Conservation (phyloP, 257 asterid species). For the Solanum pennellii region DNA sequence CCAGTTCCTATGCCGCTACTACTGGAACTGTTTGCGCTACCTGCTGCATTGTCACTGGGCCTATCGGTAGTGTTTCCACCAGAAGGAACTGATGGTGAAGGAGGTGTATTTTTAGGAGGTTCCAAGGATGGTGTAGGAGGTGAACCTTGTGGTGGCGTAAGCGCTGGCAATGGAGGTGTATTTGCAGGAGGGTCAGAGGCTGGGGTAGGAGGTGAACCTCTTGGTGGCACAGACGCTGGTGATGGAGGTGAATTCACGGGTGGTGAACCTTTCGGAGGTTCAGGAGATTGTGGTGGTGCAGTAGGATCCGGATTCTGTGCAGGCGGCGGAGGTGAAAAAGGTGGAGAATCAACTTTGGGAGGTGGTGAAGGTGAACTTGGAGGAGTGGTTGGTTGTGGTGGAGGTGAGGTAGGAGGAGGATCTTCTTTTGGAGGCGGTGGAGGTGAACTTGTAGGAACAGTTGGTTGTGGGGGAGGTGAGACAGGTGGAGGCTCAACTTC, state of each 20-base stretch:
- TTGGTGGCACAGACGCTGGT: conserved; percentile 19
- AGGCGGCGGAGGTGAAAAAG: conserved; percentile 19
- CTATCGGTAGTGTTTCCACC: conserved; percentile 18
- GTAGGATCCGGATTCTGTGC: conserved; percentile 19
- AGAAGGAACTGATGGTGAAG: conserved; percentile 33
- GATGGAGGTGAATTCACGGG: conserved; percentile 25
- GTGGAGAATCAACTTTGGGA: conserved; percentile 10
- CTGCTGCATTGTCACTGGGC: conserved; percentile 19
- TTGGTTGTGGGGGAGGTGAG: conserved; percentile 18
- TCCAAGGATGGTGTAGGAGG: background rate
- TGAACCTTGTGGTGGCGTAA: conserved; percentile 5
- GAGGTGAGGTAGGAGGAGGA: conserved; percentile 12
- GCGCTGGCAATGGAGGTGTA: conserved; percentile 6
- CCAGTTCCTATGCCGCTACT: conserved; percentile 43
- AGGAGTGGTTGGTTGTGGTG: conserved; percentile 5
- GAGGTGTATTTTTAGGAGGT: conserved; percentile 28
- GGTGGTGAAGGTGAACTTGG: conserved; percentile 16
- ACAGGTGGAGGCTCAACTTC: background rate
- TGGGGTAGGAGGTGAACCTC: conserved; percentile 39
- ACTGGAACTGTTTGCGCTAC: conserved; percentile 19
- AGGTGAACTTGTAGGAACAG: conserved; percentile 20
- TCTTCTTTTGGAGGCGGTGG: conserved; percentile 11
- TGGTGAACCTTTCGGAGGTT: conserved; percentile 25
- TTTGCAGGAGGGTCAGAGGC: conserved; percentile 6
- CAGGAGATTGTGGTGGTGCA: conserved; percentile 16